Base-by-base conservation (phyloP, 169 alveolate species). In the Plasmodium vinckei region DNA sequence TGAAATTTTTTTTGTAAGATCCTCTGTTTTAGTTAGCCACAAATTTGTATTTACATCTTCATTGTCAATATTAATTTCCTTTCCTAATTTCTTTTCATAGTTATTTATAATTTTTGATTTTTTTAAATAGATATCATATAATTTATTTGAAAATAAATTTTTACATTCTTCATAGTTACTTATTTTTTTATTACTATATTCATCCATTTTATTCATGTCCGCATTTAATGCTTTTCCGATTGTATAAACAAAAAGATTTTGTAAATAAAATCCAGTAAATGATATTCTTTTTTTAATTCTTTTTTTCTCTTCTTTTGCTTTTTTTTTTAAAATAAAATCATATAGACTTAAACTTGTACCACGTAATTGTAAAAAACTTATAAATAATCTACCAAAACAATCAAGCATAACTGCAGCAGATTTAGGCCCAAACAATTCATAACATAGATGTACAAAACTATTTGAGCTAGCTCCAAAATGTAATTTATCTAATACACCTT, bases 401-500 rank as follows among this genome's bases (percentile, higher is more conserved):
- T 98, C 97, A 25, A 98, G 89, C 49, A 97, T 96, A 71, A 96
- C 95, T 53, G 99, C 99, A 19, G 98, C 97, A 71, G 97, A 96
- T 73, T 95, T 91, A 0, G 98, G 94, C 1, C 99, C 99, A 73
- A 96, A 97, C 57, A 97, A 92, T 94, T 97, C 99, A 90, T 95
- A 96, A 73, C 96, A 97, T 63, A 97, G 94, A 93, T 98, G 99
- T 71, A 98, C 96, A 75, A 98, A 86, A 44, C 99, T 99, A 90
- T 96, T 97, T 47, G 98, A 96, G 39, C 98, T 95, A 27, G 98
- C 97, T 53, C 99, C 99, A 57, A 98, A 95, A 91, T 97, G 98
- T 51, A 97, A 95, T 92, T 98, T 98, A 87, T 98, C 99, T 25
- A 98, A 87, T 54, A 98, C 98, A n/a, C 99, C 99, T 87, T 95